phyloP scores from a whole-genome alignment of 345 rosid genomes.

The Eucalyptus sp. region DNA sequence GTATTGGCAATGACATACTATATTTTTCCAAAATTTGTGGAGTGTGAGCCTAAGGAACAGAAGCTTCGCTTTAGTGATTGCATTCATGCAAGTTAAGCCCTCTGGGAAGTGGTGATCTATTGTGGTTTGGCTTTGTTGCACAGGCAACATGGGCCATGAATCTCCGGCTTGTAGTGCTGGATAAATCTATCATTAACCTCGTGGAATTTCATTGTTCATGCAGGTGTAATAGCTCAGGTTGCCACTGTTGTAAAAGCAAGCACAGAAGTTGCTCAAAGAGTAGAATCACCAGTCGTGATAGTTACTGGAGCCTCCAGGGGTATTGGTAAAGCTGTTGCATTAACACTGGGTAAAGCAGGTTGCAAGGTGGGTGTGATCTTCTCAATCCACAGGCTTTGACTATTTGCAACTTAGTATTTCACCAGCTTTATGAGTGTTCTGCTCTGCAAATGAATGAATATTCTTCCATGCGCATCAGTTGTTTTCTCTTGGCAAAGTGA shows the following conservation, averaged over 20 bases:
- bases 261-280: constrained; percentile 20
- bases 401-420: background rate
- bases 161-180: background rate
- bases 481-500: background rate
- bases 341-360: constrained; percentile 79
- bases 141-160: background rate
- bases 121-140: background rate
- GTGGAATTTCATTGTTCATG: background rate
- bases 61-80: background rate
- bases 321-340: constrained; percentile 87
- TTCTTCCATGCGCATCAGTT: background rate
- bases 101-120: background rate
- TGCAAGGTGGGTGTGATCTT: constrained; percentile 32
- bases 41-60: background rate
- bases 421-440: background rate
- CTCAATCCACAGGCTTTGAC: background rate
- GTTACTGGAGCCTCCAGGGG: constrained; percentile 99
- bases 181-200: background rate
- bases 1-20: background rate
- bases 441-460: background rate
- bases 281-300: constrained; percentile 70
- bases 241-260: constrained; percentile 40
- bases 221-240: constrained; percentile 68
- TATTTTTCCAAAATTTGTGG: background rate
- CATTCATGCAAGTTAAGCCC: background rate